Conservation (phyloP, 2,329 filamentous ascomycete genomes). For the Colletotrichum sp. region DNA sequence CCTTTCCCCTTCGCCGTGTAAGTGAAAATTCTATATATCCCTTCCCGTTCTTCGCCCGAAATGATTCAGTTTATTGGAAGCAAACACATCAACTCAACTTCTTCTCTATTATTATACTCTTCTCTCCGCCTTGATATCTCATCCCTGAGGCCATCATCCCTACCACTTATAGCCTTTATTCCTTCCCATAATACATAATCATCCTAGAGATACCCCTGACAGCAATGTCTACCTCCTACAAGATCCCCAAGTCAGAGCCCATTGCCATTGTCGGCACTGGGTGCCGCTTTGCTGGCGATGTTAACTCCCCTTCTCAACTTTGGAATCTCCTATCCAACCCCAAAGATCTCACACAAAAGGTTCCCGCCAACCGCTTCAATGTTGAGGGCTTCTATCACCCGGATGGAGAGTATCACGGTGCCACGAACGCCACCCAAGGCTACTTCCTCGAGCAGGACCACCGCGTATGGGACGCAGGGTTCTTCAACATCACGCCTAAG, state of each 20-base stretch:
- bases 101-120: conserved; percentile 17
- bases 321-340: conserved; percentile 40
- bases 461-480: conserved; percentile 40
- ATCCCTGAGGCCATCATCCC: background rate
- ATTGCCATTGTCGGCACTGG: conserved; percentile 46
- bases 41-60: background rate
- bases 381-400: conserved; percentile 28
- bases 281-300: conserved; percentile 43
- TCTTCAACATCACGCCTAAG: conserved; percentile 41
- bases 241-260: conserved; percentile 30
- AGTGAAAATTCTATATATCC: conserved; percentile 14
- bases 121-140: background rate
- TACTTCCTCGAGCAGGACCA: conserved; percentile 29
- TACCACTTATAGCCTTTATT: background rate
- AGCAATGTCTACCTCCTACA: conserved; percentile 22
- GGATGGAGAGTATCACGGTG: conserved; percentile 25
- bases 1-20: background rate
- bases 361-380: conserved; percentile 27
- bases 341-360: conserved; percentile 25
- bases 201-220: conserved; percentile 11
- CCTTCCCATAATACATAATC: conserved; percentile 9
- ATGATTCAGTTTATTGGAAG: background rate
- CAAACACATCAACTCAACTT: background rate
- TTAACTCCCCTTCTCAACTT: conserved; percentile 36
- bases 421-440: conserved; percentile 15